Base-by-base conservation (phyloP, 1,284 basidiomycete species). In the Exobasidium cylindrosporum region DNA sequence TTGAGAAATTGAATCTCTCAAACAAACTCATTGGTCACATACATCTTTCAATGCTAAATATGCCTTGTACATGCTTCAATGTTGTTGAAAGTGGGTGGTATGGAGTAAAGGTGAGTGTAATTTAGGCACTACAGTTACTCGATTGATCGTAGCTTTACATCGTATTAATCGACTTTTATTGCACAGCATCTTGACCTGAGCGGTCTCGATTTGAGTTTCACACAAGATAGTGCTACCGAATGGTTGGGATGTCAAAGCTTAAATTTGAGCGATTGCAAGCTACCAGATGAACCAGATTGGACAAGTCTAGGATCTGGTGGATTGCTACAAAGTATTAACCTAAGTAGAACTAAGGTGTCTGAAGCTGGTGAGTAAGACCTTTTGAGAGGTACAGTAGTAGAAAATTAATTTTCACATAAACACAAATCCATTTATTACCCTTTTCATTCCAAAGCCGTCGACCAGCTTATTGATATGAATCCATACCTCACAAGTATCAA, bases 401-500 rank as follows among this genome's bases (percentile, higher is more conserved):
- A 23, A 44, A 14, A 14, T 44, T 14, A 14, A 44, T 23, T 44
- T 23, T 44, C 43, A 14, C 14, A n/a, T n/a, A n/a, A n/a, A n/a
- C n/a, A n/a, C n/a, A n/a, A n/a, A n/a, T n/a, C n/a, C n/a, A n/a
- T n/a, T n/a, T n/a, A n/a, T n/a, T n/a, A n/a, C n/a, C n/a, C n/a
- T n/a, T n/a, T n/a, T n/a, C n/a, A n/a, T n/a, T n/a, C n/a, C 24
- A 24, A 28, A 53, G 21, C 31, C n/a, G 53, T 55, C 5, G 53
- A 55, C 17, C 4, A 23, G 14, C 30, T 55, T 13, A 14, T 55
- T 17, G n/a, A 31, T 21, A 23, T 17, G 4, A 55, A 55, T 28
- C 53, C 53, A 14, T 55, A 40, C 28, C 31, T 55, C 2, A 29
- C 21, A 24, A 26, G 53, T 29, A 55, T 55, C 21, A 31, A 55